These are phyloP conservation scores for Alternaria sp. DNA, from an alignment of 2,329 filamentous ascomycete genomes.

Conservation along the genomic window DNA sequence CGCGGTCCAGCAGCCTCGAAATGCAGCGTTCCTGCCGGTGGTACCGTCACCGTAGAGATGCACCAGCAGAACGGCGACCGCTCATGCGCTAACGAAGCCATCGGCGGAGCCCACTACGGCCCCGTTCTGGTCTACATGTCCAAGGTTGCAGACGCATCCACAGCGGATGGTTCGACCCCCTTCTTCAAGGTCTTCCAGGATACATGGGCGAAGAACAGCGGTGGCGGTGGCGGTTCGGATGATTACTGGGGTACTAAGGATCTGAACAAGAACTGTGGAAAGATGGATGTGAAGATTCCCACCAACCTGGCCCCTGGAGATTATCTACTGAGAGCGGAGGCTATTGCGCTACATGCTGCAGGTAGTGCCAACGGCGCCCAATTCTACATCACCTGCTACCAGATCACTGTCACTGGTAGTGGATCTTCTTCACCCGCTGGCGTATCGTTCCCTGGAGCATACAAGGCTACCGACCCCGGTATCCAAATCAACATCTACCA, in stretches of 20 bases:
- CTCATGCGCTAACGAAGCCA: constrained; percentile 53
- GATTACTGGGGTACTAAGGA: constrained; percentile 59
- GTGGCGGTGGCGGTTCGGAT: constrained; percentile 49
- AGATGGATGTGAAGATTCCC: constrained; percentile 61
- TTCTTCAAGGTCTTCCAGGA: constrained; percentile 67
- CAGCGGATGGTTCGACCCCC: constrained; percentile 56
- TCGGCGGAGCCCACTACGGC: constrained; percentile 46
- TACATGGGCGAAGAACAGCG: constrained; percentile 56
- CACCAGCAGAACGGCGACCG: constrained; percentile 61
- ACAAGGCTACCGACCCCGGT: constrained; percentile 64
- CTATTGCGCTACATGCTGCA: constrained; percentile 63
- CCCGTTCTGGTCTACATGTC: constrained; percentile 49
- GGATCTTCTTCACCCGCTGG: constrained; percentile 57
- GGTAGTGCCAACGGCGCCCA: constrained; percentile 53
- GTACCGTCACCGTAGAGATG: constrained; percentile 54
- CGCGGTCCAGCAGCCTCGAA: constrained; percentile 44
- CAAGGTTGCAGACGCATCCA: constrained; percentile 54
- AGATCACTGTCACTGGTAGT: constrained; percentile 64
- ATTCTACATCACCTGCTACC: constrained; percentile 59
- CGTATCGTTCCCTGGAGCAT: constrained; percentile 60
- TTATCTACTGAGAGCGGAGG: constrained; percentile 61
- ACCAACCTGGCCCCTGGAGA: constrained; percentile 58
- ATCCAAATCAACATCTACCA: constrained; percentile 68
- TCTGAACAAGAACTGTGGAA: constrained; percentile 53
- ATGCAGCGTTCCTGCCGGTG: constrained; percentile 57